Evolutionary conservation across 1,284 basidiomycete species (phyloP), one percentile per base, ranked within the genome.

Genomic region (Moniliella sp.): DNA sequence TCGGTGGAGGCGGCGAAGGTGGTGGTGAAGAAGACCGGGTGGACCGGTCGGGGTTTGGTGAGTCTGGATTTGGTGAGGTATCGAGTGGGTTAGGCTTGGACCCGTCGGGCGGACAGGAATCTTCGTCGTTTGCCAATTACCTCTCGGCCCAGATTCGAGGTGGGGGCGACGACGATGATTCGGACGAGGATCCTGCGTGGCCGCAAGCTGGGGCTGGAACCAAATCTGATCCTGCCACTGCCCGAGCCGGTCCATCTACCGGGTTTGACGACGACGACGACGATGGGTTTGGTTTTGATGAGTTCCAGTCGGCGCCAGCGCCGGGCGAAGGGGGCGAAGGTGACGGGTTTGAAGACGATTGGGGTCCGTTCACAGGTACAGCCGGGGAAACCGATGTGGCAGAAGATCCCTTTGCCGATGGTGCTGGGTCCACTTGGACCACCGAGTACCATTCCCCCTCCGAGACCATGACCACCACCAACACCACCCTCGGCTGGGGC

Each of bases 391-490:
- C 9, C 15, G 28, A 5, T 27, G 26, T 3, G 29, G 30, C 4
- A 30, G 27, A 2, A 21, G 41, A 43, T 30, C 38, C 41, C 5
- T 45, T 43, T 15, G 39, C 47, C 7, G 46, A 56, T 31, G 54
- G 54, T 25, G 35, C 57, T 8, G 57, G 54, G n/a, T 45, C 56
- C 2, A 54, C 56, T 1, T 54, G 57, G 28, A 57, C 54, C 54
- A 50, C 52, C 4, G 50, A 54, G 9, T 48, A 50, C 23, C 18
- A 34, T 25, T 4, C 30, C 40, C n/a, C 8, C 27, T 36, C 17
- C 11, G 38, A 45, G 25, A 48, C 40, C 8, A 46, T 14, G 50
- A 47, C 30, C 40, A 37, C 16, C 45, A 54, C n/a, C 12, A 32
- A 17, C 23, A 25, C 18, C 15, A 33, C 25, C 3, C 15, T 15